phyloP scores from a whole-genome alignment of 2,329 filamentous ascomycete genomes.

The Beauveria caledonica region DNA sequence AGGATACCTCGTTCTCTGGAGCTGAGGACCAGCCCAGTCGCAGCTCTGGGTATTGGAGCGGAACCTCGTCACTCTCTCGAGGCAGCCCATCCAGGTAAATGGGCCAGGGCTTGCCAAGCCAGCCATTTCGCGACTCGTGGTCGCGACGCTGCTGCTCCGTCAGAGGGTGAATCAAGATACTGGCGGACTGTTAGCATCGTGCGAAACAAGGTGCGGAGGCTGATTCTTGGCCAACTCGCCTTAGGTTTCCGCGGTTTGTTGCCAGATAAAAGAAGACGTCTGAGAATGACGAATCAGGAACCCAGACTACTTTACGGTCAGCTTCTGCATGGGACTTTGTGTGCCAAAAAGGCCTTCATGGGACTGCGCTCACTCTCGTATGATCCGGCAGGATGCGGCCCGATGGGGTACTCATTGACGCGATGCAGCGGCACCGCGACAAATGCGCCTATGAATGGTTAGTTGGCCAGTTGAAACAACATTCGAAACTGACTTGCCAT shows the following conservation, averaged over 20 bases:
- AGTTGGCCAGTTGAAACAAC: background rate
- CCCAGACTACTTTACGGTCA: slow-evolving; percentile 20
- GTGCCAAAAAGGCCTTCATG: background rate
- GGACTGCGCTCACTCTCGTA: slow-evolving; percentile 21
- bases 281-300: slow-evolving; percentile 26
- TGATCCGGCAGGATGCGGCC: slow-evolving; percentile 26
- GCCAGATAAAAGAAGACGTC: slow-evolving; percentile 28
- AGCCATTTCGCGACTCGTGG: slow-evolving; percentile 25
- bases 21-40: slow-evolving; percentile 23
- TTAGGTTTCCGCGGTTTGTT: slow-evolving; percentile 23
- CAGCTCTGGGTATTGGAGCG: slow-evolving; percentile 25
- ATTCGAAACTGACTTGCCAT: slow-evolving; percentile 16
- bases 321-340: background rate
- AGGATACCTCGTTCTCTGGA: slow-evolving; percentile 20
- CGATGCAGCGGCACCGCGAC: slow-evolving; percentile 24
- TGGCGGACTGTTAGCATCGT: slow-evolving; percentile 9
- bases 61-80: slow-evolving; percentile 18
- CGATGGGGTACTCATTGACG: slow-evolving; percentile 25
- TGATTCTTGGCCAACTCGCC: slow-evolving; percentile 12
- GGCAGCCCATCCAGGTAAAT: slow-evolving; percentile 24
- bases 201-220: background rate
- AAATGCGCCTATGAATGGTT: slow-evolving; percentile 21
- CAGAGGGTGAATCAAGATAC: slow-evolving; percentile 25
- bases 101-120: slow-evolving; percentile 27
- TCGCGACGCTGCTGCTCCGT: slow-evolving; percentile 24